phyloP scores from a whole-genome alignment of 176 grass and related monocot genomes.

The Juncus inflexus region DNA sequence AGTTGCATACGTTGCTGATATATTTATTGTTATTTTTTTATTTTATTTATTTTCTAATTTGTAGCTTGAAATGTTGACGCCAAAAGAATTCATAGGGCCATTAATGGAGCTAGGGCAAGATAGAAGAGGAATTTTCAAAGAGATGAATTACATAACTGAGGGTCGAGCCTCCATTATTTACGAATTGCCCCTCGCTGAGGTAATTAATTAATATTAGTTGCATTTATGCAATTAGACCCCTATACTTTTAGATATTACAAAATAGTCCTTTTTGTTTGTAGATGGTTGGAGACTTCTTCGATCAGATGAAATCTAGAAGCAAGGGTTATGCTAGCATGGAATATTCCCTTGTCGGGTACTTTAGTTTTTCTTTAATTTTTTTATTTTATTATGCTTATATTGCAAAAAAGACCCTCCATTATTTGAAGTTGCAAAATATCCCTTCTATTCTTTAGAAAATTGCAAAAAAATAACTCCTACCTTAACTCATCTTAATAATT shows the following conservation, averaged over 20 bases:
- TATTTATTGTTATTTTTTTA: too few relatives aligned
- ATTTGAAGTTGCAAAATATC: too few relatives aligned
- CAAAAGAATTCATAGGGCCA: slow-evolving; percentile 91
- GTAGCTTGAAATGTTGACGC: slow-evolving; percentile 52
- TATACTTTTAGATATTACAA: neutral
- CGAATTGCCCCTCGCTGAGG: slow-evolving; percentile 91
- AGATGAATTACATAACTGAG: slow-evolving; percentile 94
- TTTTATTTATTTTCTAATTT: slow-evolving; percentile 25
- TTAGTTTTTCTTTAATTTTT: slow-evolving; percentile 1
- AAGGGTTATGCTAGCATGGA: slow-evolving; percentile 99
- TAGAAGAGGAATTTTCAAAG: slow-evolving; percentile 94
- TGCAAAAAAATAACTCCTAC: too few relatives aligned
- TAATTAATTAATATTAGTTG: slow-evolving; percentile 20
- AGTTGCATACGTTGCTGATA: too few relatives aligned
- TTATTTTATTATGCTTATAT: slow-evolving; percentile 6
- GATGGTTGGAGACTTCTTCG: slow-evolving; percentile 99
- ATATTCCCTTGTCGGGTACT: slow-evolving; percentile 80
- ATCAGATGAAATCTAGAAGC: slow-evolving; percentile 96
- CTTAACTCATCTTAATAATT: neutral
- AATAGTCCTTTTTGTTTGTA: slow-evolving; percentile 11
- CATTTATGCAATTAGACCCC: slow-evolving; percentile 9
- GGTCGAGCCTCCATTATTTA: slow-evolving; percentile 81
- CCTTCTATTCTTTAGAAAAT: too few relatives aligned
- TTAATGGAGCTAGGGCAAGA: slow-evolving; percentile 98
- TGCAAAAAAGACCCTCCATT: neutral